Base-by-base conservation (phyloP, 2,329 filamentous ascomycete species). In the Fusarium secorum region DNA sequence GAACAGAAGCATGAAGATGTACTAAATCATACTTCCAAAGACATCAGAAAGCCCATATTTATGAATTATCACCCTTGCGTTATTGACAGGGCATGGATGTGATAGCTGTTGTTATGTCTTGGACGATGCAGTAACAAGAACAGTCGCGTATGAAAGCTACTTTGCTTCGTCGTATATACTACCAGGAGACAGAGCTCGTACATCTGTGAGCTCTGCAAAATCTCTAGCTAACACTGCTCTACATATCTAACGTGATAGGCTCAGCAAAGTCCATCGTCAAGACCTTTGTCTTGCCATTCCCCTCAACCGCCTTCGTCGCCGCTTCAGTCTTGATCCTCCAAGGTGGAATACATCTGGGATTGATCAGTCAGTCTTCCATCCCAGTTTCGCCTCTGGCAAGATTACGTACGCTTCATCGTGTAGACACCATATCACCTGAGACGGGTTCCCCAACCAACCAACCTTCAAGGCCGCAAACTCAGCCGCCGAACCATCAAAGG, bases 321-420 rank as follows among this genome's bases (percentile, higher is more conserved):
- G 46, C 55, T 15, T 30, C 35, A 28, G 35, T 59, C 5, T 54
- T 22, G 1, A 54, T 54, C 5, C 18, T 54, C 56, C 46, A 54
- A 1, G 56, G 46, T 1, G 56, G 56, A 2, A 59, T 53, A 1
- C 35, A 59, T 24, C 44, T 58, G 20, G 0, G 1, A 15, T 3
- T 2, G 1, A 0, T 36, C 2, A 36, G 38, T 56, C 2, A 42
- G 7, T 24, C 3, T 4, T 32, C 1, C 5, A 13, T 10, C 26
- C 18, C 11, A 14, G 4, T 0, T 7, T 44, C 14, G 4, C 17
- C 17, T 26, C 8, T 0, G 8, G 18, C 11, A 20, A 3, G 11
- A 3, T 7, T 39, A 39, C 53, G 0, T n/a, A 61, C 59, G 59
- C 35, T 41, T 61, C 59, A 10, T 61, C 41, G 5, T 61, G 59